phyloP scores from a whole-genome alignment of 2,329 filamentous ascomycete genomes.

The Trichoderma oligosporum region DNA sequence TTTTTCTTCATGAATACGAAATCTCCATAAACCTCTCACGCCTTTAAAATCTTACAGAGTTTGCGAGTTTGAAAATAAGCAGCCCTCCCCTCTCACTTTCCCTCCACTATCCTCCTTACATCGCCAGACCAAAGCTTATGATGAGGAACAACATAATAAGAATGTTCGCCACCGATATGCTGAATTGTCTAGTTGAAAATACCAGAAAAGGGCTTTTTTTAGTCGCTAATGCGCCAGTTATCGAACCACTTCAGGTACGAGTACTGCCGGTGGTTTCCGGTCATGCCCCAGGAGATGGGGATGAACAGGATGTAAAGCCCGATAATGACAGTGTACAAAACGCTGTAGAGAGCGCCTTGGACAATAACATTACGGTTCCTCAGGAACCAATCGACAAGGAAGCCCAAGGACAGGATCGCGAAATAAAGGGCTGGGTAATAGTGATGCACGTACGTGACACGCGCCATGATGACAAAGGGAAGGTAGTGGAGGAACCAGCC shows the following conservation, averaged over 20 bases:
- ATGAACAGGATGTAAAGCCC: slow-evolving; percentile 87
- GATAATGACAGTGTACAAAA: slow-evolving; percentile 70
- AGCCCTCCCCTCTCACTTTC: slow-evolving; percentile 8
- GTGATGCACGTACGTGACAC: slow-evolving; percentile 98
- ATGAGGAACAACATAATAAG: background rate
- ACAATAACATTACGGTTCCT: slow-evolving; percentile 60
- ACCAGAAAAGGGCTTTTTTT: slow-evolving; percentile 21
- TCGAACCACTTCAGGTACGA: slow-evolving; percentile 91
- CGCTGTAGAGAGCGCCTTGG: slow-evolving; percentile 65
- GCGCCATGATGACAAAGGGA: slow-evolving; percentile 94
- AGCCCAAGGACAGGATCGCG: slow-evolving; percentile 84
- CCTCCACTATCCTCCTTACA: background rate
- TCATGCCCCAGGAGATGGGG: slow-evolving; percentile 95
- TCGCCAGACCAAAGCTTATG: background rate
- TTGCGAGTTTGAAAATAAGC: slow-evolving; percentile 1
- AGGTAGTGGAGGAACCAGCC: slow-evolving; percentile 97
- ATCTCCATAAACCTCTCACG: slow-evolving; percentile 20
- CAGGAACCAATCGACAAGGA: slow-evolving; percentile 81
- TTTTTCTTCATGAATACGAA: slow-evolving; percentile 25
- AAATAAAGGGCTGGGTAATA: slow-evolving; percentile 99
- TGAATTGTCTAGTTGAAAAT: background rate
- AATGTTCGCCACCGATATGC: slow-evolving; percentile 1
- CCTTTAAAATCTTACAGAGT: slow-evolving; percentile 21
- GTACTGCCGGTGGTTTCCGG: slow-evolving; percentile 78
- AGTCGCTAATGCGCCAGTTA: slow-evolving; percentile 77